phyloP scores from a whole-genome alignment of 108 stramenopile genomes.

The Skeletonema potamos region DNA sequence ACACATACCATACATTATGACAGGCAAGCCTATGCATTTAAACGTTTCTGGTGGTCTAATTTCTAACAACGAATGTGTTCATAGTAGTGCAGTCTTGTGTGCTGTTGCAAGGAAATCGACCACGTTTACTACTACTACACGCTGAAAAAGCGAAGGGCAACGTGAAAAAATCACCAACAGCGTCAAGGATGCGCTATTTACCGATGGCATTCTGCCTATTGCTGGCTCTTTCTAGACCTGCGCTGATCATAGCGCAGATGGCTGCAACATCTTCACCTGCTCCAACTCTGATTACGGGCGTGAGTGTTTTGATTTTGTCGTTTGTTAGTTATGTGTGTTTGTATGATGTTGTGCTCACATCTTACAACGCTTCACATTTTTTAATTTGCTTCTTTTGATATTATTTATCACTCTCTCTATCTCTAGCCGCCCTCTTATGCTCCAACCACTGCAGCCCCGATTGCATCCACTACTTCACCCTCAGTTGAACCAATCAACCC shows the following conservation, averaged over 20 bases:
- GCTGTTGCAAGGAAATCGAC: background rate
- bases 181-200: background rate
- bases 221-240: background rate
- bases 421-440: background rate
- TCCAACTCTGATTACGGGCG: background rate
- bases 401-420: no score
- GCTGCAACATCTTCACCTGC: background rate
- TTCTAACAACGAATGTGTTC: no score
- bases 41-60: no score
- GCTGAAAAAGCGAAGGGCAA: background rate
- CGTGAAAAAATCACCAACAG: background rate
- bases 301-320: background rate
- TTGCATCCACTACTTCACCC: background rate
- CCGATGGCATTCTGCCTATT: background rate
- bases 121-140: no score
- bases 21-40: background rate
- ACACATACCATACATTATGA: no score
- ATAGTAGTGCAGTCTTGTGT: no score
- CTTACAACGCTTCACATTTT: background rate
- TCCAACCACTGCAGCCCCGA: background rate
- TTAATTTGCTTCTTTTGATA: background rate
- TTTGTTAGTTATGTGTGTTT: background rate
- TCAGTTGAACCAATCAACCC: conserved; percentile 2
- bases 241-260: background rate
- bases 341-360: background rate